Conservation (phyloP, 2,329 filamentous ascomycete species). For the Blumeriella jaapii region DNA sequence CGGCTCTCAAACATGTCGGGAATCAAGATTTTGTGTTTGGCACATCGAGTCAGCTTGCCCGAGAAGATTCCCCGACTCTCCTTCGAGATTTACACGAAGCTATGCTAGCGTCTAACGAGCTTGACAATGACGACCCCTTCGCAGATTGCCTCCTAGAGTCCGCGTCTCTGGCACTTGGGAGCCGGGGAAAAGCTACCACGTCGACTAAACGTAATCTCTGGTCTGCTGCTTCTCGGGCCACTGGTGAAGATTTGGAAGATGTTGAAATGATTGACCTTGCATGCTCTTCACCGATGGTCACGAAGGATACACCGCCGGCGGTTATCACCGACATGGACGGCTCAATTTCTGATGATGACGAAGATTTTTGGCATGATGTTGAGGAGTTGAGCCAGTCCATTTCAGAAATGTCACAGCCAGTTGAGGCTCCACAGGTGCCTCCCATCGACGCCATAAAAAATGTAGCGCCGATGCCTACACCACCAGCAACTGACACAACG, state of each 20-base stretch:
- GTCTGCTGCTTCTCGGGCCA: conserved; percentile 57
- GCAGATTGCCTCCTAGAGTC: conserved; percentile 19
- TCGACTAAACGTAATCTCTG: conserved; percentile 42
- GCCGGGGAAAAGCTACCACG: conserved; percentile 4
- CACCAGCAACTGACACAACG: background rate
- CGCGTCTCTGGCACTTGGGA: conserved; percentile 6
- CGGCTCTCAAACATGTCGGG: conserved; percentile 53
- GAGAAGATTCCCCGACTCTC: conserved; percentile 58
- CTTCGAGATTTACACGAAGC: conserved; percentile 51
- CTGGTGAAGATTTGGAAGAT: conserved; percentile 51
- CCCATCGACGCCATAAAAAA: no score
- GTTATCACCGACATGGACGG: background rate
- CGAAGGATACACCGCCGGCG: conserved; percentile 1
- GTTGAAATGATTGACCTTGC: conserved; percentile 43
- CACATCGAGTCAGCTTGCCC: conserved; percentile 70
- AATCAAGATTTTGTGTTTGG: conserved; percentile 74
- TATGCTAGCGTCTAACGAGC: conserved; percentile 45
- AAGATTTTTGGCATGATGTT: conserved; percentile 21
- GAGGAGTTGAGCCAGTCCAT: conserved; percentile 10
- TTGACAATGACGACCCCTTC: conserved; percentile 30
- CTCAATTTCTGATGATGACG: conserved; percentile 1
- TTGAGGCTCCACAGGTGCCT: background rate
- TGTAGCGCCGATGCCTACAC: background rate
- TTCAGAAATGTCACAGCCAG: background rate
- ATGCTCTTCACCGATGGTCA: conserved; percentile 25